Evolutionary conservation across 2,329 filamentous ascomycete species (phyloP).

Genomic region (Claviceps maximensis): DNA sequence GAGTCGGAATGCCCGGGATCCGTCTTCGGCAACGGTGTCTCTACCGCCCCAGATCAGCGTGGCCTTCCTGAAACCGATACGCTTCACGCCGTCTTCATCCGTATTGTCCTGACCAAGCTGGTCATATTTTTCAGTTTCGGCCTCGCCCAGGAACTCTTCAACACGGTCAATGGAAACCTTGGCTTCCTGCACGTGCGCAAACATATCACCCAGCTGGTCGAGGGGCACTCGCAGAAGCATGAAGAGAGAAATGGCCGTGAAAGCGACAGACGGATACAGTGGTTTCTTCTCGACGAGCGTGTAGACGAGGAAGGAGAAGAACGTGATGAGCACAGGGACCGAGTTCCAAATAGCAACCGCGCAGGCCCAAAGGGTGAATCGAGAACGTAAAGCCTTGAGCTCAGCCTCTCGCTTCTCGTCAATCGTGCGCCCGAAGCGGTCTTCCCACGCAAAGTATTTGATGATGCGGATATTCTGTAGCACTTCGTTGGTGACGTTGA

Average conservation of each 20-base stretch:
- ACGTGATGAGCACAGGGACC: conserved; percentile 87
- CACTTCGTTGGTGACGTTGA: conserved; percentile 93
- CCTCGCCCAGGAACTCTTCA: conserved; percentile 83
- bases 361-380: conserved; percentile 83
- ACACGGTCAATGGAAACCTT: conserved; percentile 96
- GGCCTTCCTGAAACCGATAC: conserved; percentile 74
- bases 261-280: conserved; percentile 82
- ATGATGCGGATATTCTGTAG: conserved; percentile 97
- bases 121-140: conserved; percentile 89
- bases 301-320: conserved; percentile 90
- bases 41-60: conserved; percentile 82
- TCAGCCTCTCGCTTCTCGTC: conserved; percentile 78
- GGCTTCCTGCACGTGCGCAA: conserved; percentile 93
- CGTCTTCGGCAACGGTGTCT: conserved; percentile 45
- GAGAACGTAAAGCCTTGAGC: conserved; percentile 60
- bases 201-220: conserved; percentile 96
- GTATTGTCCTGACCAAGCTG: conserved; percentile 62
- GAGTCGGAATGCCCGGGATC: conserved; percentile 65
- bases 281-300: conserved; percentile 82
- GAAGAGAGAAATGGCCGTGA: conserved; percentile 92
- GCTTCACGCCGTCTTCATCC: conserved; percentile 53
- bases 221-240: conserved; percentile 84
- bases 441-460: conserved; percentile 98
- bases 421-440: conserved; percentile 73
- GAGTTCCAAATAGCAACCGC: conserved; percentile 96